Evolutionary conservation across 257 asterid genomes (phyloP), one percentile per base, ranked within the genome.

Genomic region (Ballota nigra): DNA sequence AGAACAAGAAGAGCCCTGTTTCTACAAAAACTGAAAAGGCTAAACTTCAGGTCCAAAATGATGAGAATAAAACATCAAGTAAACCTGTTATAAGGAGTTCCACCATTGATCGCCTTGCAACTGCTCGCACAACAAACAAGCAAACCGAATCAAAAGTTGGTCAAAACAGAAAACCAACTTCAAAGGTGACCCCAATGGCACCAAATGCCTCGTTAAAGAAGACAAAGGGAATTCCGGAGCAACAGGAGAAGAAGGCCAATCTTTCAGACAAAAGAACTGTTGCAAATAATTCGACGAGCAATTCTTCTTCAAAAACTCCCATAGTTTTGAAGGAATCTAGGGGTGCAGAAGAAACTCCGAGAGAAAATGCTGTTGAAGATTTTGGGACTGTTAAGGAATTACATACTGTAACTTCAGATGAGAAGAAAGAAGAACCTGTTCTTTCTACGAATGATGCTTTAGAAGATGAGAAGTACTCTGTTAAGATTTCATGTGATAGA

Each of bases 41-140:
- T 20, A 77, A 75, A 78, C 75, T 28, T 51, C 66, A 70, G 49
- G 80, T 77, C 63, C 36, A 83, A 28, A 31, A 55, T 29, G 81
- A 72, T 66, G 86, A 83, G 75, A 82, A 63, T 26, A 77, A 83
- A 51, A 80, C 77, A 34, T 24, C 68, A 34, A 47, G 63, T 3
- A 90, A 85, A 66, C 72, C 89, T 13, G 83, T 88, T 58, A 74
- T 72, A 58, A 82, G 84, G 77, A 86, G 78, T 63, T 85, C 90
- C 77, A 86, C 97, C 23, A 80, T 82, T 10, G 85, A 84, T 61
- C 93, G 96, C 73, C 91, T 90, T 28, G 82, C 97, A 10, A 80
- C 91, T 82, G 77, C 93, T 43, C 82, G 91, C n/a, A 61, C 87
- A 19, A 73, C 77, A n/a, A 77, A 68, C 72, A 62, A 71, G 74